Percentiles rank a stretch among this genome's conserved stretches.
These are phyloP conservation scores for Alliaria petiolata DNA, from an alignment of 345 rosid genomes.

Conservation along the genomic window DNA sequence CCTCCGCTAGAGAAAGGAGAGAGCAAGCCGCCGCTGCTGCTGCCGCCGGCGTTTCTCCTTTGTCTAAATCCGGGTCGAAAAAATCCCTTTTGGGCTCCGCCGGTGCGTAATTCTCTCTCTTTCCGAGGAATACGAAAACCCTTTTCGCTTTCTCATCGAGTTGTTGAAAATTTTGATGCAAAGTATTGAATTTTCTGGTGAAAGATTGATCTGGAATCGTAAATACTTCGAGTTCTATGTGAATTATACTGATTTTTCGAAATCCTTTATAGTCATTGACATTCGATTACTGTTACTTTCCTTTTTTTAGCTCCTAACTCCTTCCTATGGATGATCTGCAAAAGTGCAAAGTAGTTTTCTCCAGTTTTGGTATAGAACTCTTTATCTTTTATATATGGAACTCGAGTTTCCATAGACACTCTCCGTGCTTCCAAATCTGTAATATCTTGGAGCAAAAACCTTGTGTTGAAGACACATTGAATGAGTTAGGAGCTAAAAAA, in stretches of 20 bases:
- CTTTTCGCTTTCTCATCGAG: neutral
- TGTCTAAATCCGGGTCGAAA: constrained; percentile 34
- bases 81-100: constrained; percentile 36
- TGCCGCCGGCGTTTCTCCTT: constrained; percentile 17
- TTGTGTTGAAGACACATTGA: neutral
- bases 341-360: neutral
- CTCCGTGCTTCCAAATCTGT: neutral
- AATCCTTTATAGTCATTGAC: neutral
- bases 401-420: neutral
- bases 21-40: constrained; percentile 36
- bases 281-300: neutral
- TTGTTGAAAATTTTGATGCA: neutral
- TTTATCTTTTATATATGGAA: neutral
- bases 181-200: neutral
- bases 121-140: neutral
- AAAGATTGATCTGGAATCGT: neutral
- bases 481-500: too few relatives aligned
- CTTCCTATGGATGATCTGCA: neutral
- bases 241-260: neutral
- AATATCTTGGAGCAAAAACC: neutral
- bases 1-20: constrained; percentile 41
- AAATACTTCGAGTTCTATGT: neutral
- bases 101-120: constrained; percentile 34
- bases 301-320: neutral
- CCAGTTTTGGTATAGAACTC: neutral